Evolutionary conservation across 192 early-diverging fungal genomes (phyloP), one percentile per base, ranked within the genome.

Genomic region (Coemansia sp.): DNA sequence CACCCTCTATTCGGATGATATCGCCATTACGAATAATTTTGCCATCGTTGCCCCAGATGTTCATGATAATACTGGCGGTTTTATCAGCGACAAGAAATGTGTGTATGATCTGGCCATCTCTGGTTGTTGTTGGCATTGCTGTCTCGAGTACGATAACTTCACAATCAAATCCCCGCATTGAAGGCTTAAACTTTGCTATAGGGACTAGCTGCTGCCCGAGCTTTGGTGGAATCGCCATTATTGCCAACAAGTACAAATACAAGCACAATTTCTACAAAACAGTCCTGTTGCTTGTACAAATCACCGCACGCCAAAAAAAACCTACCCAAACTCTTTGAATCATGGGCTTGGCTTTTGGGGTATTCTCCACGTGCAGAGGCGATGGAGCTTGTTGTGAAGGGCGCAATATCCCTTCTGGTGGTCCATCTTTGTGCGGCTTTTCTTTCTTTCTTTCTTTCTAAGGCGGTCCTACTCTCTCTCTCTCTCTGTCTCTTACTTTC

Each of bases 91-190:
- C 85, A 9, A 85, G 67, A 61, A 83, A 87, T n/a, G 75, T 84
- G 41, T 86, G 73, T 56, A 88, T 80, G 7, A 76, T 77, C 23
- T 83, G 79, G 22, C 80, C 68, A 58, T 85, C 82, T 7, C 79
- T 70, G 7, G 82, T 86, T 5, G 64, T 76, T 4, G 63, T 73
- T 21, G 85, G 84, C 30, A 72, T 26, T n/a, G 78, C 78, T 56
- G 83, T 83, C 34, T 90, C 83, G 6, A 90, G 71, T 16, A 90
- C 78, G 55, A 90, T 85, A 41, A 86, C 84, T 48, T 90, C 87
- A 64, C 85, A 81, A 59, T 85, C 83, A 49, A 88, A 82, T 7
- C 82, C 82, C 6, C 85, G 79, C 82, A 87, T 82, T 23, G 69
- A 72, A 6, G 87, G 85, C 27, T 82, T 74, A 41, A 90, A 59